These are phyloP conservation scores for Solanum chaucha DNA, from an alignment of 257 asterid genomes.

Conservation along the genomic window DNA sequence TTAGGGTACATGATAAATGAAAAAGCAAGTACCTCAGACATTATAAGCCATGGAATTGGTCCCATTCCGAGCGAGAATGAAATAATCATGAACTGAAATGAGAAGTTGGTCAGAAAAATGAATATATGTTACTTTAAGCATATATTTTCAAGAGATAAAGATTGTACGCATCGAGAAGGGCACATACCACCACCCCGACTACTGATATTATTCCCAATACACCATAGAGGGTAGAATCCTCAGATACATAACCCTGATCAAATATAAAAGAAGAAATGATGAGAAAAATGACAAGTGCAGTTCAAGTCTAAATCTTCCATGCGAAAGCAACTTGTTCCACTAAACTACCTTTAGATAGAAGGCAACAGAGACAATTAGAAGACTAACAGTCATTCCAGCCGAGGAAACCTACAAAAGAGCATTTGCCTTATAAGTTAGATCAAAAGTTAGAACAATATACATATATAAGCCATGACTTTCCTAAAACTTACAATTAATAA, in stretches of 20 bases:
- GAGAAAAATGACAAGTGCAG: not conserved
- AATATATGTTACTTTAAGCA: not conserved
- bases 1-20: not conserved
- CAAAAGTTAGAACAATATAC: not conserved
- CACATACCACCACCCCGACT: slow-evolving; percentile 44
- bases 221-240: slow-evolving; percentile 36
- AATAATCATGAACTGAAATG: slow-evolving; percentile 51
- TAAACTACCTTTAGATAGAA: slow-evolving; percentile 69
- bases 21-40: slow-evolving; percentile 73
- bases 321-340: not conserved
- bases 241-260: slow-evolving; percentile 38
- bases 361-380: slow-evolving; percentile 55
- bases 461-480: not conserved
- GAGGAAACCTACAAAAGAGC: slow-evolving; percentile 56
- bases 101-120: slow-evolving; percentile 1
- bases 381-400: slow-evolving; percentile 73
- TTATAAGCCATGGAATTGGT: slow-evolving; percentile 90
- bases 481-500: slow-evolving; percentile 54
- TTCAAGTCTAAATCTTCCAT: not conserved
- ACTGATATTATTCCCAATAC: slow-evolving; percentile 61
- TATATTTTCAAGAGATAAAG: not conserved
- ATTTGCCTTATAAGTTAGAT: not conserved
- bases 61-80: slow-evolving; percentile 91
- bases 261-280: not conserved
- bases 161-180: not conserved